phyloP scores from a whole-genome alignment of 164 flowering plant species.

The Macadamia integrifolia region DNA sequence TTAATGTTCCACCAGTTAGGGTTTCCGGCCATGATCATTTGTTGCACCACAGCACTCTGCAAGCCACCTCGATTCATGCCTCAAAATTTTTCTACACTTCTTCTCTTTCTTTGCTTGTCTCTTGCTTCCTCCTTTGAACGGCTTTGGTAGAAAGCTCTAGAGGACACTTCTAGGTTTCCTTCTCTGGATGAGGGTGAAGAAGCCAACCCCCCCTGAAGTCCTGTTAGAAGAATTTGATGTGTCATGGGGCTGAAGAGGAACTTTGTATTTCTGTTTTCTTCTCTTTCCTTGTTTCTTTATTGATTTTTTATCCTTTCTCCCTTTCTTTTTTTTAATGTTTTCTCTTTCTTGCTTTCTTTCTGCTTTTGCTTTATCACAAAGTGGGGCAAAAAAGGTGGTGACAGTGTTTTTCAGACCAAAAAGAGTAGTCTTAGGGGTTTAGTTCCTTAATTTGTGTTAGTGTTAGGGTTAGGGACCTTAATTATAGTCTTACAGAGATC shows the following conservation, averaged over 20 bases:
- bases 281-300: conserved; percentile 11
- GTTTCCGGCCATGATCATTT: conserved; percentile 69
- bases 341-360: conserved; percentile 7
- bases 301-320: conserved; percentile 11
- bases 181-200: conserved; percentile 24
- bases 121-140: conserved; percentile 12
- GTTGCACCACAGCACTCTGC: conserved; percentile 53
- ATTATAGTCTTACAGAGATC: conserved; percentile 1
- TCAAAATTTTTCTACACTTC: conserved; percentile 3
- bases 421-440: conserved; percentile 16
- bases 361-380: conserved; percentile 68
- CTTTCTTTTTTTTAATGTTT: conserved; percentile 12
- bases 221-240: conserved; percentile 22
- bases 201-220: conserved; percentile 9
- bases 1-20: conserved; percentile 71
- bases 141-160: conserved; percentile 27
- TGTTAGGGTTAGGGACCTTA: background rate
- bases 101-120: conserved; percentile 4
- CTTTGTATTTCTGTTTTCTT: conserved; percentile 20
- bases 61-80: conserved; percentile 43
- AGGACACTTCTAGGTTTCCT: conserved; percentile 14
- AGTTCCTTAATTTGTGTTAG: conserved; percentile 13
- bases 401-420: conserved; percentile 32
- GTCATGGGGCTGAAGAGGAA: conserved; percentile 30
- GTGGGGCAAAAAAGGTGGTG: conserved; percentile 55